Conservation (phyloP, 1,284 basidiomycete species). For the Ganoderma lingzhi region DNA sequence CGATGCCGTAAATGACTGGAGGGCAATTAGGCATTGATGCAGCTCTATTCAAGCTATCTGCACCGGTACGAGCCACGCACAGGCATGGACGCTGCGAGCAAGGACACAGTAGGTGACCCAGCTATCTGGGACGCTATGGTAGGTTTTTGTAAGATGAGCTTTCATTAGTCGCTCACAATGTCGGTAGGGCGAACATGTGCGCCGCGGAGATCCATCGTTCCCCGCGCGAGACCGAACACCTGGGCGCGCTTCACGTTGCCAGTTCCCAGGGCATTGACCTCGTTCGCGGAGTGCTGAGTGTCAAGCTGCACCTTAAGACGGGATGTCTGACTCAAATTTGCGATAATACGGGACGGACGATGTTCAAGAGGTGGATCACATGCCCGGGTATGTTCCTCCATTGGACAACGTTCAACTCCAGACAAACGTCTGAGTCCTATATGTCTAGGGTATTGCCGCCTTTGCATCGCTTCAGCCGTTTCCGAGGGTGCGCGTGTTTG, state of each 20-base stretch:
- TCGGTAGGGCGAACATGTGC: not conserved
- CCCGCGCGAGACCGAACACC: not conserved
- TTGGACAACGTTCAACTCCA: not conserved
- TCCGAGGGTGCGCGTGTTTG: not conserved
- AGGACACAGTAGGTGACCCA: not conserved
- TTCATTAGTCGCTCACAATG: not conserved
- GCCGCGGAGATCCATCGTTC: not conserved
- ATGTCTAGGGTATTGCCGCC: not conserved
- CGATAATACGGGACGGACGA: too few relatives aligned
- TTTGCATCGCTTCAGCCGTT: too few relatives aligned
- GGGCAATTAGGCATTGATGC: not conserved
- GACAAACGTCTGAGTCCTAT: not conserved
- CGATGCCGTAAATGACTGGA: not conserved
- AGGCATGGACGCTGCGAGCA: not conserved
- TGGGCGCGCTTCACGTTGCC: not conserved
- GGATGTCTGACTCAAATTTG: too few relatives aligned
- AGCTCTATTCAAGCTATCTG: not conserved
- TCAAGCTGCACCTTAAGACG: too few relatives aligned
- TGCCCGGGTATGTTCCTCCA: not conserved
- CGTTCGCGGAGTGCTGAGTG: too few relatives aligned
- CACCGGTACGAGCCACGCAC: not conserved
- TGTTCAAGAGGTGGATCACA: not conserved
- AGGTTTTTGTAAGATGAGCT: not conserved
- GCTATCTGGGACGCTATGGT: not conserved
- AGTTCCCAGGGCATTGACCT: too few relatives aligned